Percentiles rank a stretch among this genome's conserved stretches.
Conservation (phyloP, 805 yeast genomes). For the Starmerella tilneyi region DNA sequence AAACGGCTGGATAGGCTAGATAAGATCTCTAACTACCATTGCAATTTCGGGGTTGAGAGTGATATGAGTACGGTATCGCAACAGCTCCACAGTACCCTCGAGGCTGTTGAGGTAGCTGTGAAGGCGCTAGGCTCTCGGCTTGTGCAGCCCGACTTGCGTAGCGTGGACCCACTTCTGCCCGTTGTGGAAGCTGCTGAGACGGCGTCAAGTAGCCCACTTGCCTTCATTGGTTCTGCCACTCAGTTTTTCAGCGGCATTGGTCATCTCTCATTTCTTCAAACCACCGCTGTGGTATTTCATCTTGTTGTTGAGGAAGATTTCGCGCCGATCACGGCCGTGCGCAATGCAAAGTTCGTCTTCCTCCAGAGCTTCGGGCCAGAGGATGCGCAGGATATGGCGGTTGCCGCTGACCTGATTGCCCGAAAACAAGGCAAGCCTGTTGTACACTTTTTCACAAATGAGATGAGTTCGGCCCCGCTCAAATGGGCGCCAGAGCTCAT, state of each 20-base stretch:
- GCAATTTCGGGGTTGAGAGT: background rate
- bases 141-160: slow-evolving; percentile 8
- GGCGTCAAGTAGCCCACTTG: slow-evolving; percentile 6
- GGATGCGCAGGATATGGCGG: slow-evolving; percentile 46
- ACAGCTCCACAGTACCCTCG: slow-evolving; percentile 14
- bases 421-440: slow-evolving; percentile 44
- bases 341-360: slow-evolving; percentile 56
- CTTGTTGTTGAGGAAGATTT: slow-evolving; percentile 42
- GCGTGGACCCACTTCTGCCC: slow-evolving; percentile 17
- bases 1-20: background rate
- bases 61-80: slow-evolving; percentile 5
- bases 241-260: slow-evolving; percentile 23
- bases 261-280: slow-evolving; percentile 16
- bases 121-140: slow-evolving; percentile 16
- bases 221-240: slow-evolving; percentile 17
- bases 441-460: slow-evolving; percentile 51
- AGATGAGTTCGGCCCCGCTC: slow-evolving; percentile 18
- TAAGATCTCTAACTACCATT: background rate
- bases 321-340: slow-evolving; percentile 57
- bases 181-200: slow-evolving; percentile 16
- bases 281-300: slow-evolving; percentile 23
- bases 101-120: slow-evolving; percentile 17
- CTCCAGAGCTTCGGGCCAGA: slow-evolving; percentile 54
- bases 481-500: slow-evolving; percentile 24
- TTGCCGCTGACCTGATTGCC: slow-evolving; percentile 51